phyloP scores from a whole-genome alignment of 2,329 filamentous ascomycete species.

The Venturia effusa region DNA sequence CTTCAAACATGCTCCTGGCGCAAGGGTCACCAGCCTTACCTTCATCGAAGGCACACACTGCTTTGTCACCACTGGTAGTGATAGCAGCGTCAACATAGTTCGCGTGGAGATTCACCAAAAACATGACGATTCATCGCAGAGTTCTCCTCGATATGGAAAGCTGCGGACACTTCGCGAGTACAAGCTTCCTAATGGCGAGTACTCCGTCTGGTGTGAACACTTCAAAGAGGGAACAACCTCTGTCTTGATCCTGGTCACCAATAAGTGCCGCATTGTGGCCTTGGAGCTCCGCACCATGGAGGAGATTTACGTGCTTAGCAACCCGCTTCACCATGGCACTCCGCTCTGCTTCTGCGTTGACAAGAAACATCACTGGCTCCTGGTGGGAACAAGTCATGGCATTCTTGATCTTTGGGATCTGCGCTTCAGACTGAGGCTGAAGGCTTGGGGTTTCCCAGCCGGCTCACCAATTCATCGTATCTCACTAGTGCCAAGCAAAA shows the following conservation, averaged over 20 bases:
- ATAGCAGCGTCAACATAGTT: conserved; percentile 83
- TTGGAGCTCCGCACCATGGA: conserved; percentile 83
- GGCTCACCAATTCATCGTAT: conserved; percentile 72
- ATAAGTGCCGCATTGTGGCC: conserved; percentile 69
- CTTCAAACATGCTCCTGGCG: conserved; percentile 60
- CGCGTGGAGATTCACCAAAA: conserved; percentile 58
- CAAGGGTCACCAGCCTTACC: conserved; percentile 68
- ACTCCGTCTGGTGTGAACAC: conserved; percentile 85
- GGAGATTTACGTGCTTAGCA: conserved; percentile 67
- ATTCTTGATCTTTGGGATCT: conserved; percentile 93
- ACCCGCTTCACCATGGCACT: conserved; percentile 82
- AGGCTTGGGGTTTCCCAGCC: conserved; percentile 77
- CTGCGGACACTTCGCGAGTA: conserved; percentile 68
- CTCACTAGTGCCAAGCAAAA: conserved; percentile 58
- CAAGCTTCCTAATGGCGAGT: conserved; percentile 61
- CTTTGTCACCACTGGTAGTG: conserved; percentile 80
- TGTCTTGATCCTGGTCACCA: conserved; percentile 78
- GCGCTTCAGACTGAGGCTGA: conserved; percentile 80
- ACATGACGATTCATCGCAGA: conserved; percentile 26
- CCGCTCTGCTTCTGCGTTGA: conserved; percentile 89
- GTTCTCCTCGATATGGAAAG: conserved; percentile 61
- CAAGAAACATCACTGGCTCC: conserved; percentile 75
- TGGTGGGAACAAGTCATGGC: conserved; percentile 85
- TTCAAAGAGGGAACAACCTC: conserved; percentile 69
- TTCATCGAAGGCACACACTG: conserved; percentile 93